Base-by-base conservation (phyloP, 2,329 filamentous ascomycete species). In the Fusarium gaditjirri region DNA sequence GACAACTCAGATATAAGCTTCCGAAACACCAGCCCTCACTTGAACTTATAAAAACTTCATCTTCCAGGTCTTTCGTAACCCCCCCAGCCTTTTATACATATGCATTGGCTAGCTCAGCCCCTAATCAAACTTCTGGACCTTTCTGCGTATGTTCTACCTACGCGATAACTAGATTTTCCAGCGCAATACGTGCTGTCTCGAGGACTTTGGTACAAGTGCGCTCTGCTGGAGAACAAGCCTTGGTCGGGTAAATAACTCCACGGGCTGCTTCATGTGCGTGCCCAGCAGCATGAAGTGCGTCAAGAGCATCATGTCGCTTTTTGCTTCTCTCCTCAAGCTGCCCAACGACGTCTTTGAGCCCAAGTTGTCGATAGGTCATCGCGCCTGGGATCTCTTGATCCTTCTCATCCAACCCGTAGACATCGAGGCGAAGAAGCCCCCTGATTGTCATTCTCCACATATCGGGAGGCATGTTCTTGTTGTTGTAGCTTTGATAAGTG, bases 91-190 rank as follows among this genome's bases (percentile, higher is more conserved):
- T 17, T 23, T 43, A 19, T 25, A 6, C 17, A 12, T 41, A 23
- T 3, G n/a, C n/a, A 5, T 19, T 33, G 6, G 31, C 33, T 19
- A 21, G 19, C 44, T 46, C 36, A 16, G n/a, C 21, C 21, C 27
- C 33, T 10, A 38, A 7, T 23, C 7, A 46, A 50, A 31, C 29
- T 25, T 35, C 47, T n/a, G 23, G 14, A 14, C 27, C 4, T 31
- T 36, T 19, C n/a, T 38, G 12, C 19, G 17, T 11, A 39, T 21
- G 29, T 36, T 25, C 19, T n/a, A 47, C 23, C 50, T 60, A 89
- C 23, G 86, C 81, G 79, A 91, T 90, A 17, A 88, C 81, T 29
- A 91, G 78, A 33, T 83, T 84, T 35, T 89, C 86, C 56, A 91
- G 82, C 5, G 88, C 86, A 47, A 82, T 74, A 65, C 86, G 85